Conservation (phyloP, 2,329 filamentous ascomycete genomes). For the Claviceps arundinis region DNA sequence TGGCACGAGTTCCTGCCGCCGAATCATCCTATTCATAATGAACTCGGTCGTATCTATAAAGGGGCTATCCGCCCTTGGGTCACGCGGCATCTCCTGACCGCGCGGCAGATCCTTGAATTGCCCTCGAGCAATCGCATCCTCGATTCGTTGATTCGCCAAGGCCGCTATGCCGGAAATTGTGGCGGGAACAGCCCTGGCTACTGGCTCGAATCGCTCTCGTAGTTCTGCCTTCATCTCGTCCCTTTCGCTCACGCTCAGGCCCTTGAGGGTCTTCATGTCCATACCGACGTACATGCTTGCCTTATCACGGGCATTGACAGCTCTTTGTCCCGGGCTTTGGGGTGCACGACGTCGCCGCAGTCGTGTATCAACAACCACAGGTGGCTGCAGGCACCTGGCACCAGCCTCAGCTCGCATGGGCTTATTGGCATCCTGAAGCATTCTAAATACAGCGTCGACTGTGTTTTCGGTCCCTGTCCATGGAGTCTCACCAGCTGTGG, state of each 20-base stretch:
- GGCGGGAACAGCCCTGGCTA: constrained; percentile 58
- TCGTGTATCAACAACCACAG: constrained; percentile 37
- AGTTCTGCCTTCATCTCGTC: constrained; percentile 61
- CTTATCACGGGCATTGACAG: constrained; percentile 42
- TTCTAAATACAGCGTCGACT: constrained; percentile 67
- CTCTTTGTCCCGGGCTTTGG: constrained; percentile 31
- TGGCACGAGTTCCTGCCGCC: constrained; percentile 86
- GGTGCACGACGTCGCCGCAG: constrained; percentile 26
- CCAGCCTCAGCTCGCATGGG: constrained; percentile 43
- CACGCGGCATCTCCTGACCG: constrained; percentile 68
- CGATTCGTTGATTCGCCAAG: constrained; percentile 81
- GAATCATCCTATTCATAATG: constrained; percentile 97
- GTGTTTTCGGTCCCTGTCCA: constrained; percentile 71
- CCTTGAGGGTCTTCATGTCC: constrained; percentile 32
- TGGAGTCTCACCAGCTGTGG: constrained; percentile 32
- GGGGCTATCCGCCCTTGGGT: constrained; percentile 69
- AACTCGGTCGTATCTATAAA: constrained; percentile 96
- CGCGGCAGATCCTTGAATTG: constrained; percentile 77
- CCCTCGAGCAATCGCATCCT: constrained; percentile 82
- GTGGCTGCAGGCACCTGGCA: constrained; percentile 31
- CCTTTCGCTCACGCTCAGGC: constrained; percentile 56
- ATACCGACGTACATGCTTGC: constrained; percentile 37
- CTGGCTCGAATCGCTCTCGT: constrained; percentile 66
- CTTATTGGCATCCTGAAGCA: constrained; percentile 70
- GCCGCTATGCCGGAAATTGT: constrained; percentile 66